These are phyloP conservation scores for Vitis rotundifolia DNA, from an alignment of 164 flowering plant species.

Conservation along the genomic window DNA sequence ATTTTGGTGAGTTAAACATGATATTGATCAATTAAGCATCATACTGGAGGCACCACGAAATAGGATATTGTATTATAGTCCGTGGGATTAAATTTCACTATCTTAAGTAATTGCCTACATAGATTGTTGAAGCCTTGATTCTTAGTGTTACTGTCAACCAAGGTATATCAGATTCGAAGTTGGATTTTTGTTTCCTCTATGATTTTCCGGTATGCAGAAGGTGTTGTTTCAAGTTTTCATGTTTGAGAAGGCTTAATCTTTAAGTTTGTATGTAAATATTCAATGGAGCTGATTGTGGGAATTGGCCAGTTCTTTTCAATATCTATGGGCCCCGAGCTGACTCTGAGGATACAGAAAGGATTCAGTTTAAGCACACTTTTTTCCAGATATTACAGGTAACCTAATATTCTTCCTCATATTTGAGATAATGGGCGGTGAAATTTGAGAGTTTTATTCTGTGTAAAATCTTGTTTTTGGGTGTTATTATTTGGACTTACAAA, in stretches of 20 bases:
- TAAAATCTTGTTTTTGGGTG: too few species aligned
- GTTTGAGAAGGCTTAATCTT: not conserved
- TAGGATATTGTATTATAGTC: not conserved
- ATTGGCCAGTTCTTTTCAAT: slow-evolving; percentile 79
- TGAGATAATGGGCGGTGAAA: too few species aligned
- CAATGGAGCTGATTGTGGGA: slow-evolving; percentile 1
- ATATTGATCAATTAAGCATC: not conserved
- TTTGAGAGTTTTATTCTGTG: too few species aligned
- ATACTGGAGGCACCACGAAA: not conserved
- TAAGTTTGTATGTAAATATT: not conserved
- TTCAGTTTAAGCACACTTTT: slow-evolving; percentile 69
- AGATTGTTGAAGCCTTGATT: not conserved
- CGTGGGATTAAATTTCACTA: not conserved
- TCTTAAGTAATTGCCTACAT: not conserved
- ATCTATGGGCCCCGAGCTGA: slow-evolving; percentile 94
- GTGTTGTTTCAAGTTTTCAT: not conserved
- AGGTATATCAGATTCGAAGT: not conserved
- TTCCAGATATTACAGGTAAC: slow-evolving; percentile 77
- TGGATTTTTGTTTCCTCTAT: not conserved
- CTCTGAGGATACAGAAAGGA: slow-evolving; percentile 69
- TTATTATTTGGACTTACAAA: too few species aligned
- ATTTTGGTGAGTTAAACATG: slow-evolving; percentile 64
- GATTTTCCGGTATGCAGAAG: too few species aligned
- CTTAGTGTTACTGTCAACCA: not conserved
- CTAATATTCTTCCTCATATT: not conserved